These are phyloP conservation scores for Lentinula guzmanii DNA, from an alignment of 768 basidiomycete species.

Conservation along the genomic window DNA sequence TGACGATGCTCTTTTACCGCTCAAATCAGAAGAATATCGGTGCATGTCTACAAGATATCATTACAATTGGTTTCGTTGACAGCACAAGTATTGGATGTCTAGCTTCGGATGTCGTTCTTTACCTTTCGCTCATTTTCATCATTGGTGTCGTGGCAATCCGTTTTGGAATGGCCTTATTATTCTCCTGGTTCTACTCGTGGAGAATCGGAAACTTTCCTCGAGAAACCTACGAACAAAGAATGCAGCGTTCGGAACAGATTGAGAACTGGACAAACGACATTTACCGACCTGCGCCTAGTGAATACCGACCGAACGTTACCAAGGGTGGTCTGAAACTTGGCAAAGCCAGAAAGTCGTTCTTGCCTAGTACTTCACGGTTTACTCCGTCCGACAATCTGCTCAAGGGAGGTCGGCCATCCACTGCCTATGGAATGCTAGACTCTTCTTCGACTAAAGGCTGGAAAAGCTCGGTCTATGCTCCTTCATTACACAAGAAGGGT, in stretches of 20 bases:
- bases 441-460: slow-evolving; percentile 41
- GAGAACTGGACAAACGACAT: slow-evolving; percentile 97
- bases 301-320: slow-evolving; percentile 84
- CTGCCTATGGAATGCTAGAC: slow-evolving; percentile 64
- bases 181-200: slow-evolving; percentile 98
- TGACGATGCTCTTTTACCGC: slow-evolving; percentile 82
- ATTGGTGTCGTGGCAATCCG: slow-evolving; percentile 94
- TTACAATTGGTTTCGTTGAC: slow-evolving; percentile 91
- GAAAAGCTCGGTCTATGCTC: slow-evolving; percentile 42
- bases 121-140: slow-evolving; percentile 94
- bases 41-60: slow-evolving; percentile 79
- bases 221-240: slow-evolving; percentile 90
- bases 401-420: slow-evolving; percentile 50
- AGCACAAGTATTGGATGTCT: slow-evolving; percentile 93
- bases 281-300: slow-evolving; percentile 85
- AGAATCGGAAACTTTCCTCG: slow-evolving; percentile 87
- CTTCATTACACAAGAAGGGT: slow-evolving; percentile 44
- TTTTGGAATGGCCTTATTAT: slow-evolving; percentile 95
- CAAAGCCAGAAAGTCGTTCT: slow-evolving; percentile 49
- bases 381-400: slow-evolving; percentile 64
- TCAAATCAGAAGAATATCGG: slow-evolving; percentile 62
- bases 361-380: slow-evolving; percentile 68
- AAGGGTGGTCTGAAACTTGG: slow-evolving; percentile 54
- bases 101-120: slow-evolving; percentile 90
- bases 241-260: slow-evolving; percentile 84